These are phyloP conservation scores for Nitzschia sp. DNA, from an alignment of 108 stramenopile species.

Conservation along the genomic window DNA sequence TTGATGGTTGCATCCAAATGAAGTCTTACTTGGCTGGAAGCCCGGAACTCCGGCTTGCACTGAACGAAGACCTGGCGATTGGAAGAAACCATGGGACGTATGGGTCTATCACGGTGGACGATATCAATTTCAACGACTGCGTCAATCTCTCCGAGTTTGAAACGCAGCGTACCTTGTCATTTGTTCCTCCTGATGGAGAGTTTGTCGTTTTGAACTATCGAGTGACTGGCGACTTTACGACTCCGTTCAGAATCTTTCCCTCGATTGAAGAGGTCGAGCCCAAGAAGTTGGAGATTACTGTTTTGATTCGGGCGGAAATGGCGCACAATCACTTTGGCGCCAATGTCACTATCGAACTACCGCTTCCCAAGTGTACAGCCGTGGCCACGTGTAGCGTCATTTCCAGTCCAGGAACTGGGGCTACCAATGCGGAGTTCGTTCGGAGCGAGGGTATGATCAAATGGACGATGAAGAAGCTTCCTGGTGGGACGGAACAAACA, in stretches of 20 bases:
- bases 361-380: slow-evolving; percentile 79
- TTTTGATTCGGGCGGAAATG: slow-evolving; percentile 95
- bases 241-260: slow-evolving; percentile 97
- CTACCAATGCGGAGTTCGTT: slow-evolving; percentile 83
- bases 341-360: slow-evolving; percentile 90
- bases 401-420: slow-evolving; percentile 57
- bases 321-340: slow-evolving; percentile 95
- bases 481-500: slow-evolving; percentile 94
- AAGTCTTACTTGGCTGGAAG: slow-evolving; percentile 94
- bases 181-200: slow-evolving; percentile 99
- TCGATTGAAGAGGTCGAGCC: slow-evolving; percentile 91
- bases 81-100: slow-evolving; percentile 78
- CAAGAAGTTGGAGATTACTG: slow-evolving; percentile 85
- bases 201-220: slow-evolving; percentile 98
- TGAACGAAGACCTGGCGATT: slow-evolving; percentile 98
- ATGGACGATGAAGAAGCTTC: slow-evolving; percentile 98
- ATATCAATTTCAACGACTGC: slow-evolving; percentile 99
- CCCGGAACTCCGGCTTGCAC: slow-evolving; percentile 95
- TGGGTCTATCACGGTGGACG: slow-evolving; percentile 89
- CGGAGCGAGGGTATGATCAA: slow-evolving; percentile 80
- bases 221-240: slow-evolving; percentile 94
- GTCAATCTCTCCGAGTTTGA: slow-evolving; percentile 97
- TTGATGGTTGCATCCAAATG: slow-evolving; percentile 99
- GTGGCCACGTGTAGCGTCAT: slow-evolving; percentile 75
- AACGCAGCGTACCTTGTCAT: slow-evolving; percentile 79